phyloP scores from a whole-genome alignment of 2,329 filamentous ascomycete genomes.

The Cordyceps sp. region DNA sequence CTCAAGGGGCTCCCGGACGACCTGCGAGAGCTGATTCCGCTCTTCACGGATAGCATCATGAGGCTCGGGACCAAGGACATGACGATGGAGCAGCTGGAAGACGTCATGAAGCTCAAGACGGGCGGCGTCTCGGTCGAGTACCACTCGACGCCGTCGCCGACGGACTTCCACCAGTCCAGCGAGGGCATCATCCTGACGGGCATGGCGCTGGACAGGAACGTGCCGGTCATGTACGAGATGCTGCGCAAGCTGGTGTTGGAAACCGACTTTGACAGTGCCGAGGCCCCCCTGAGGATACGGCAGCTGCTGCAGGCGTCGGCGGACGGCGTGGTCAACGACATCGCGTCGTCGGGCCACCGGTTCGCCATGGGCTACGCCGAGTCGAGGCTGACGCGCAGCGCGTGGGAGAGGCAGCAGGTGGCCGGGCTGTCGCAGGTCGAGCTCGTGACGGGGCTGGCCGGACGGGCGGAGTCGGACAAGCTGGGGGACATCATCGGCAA shows the following conservation, averaged over 20 bases:
- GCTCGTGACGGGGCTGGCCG: slow-evolving; percentile 63
- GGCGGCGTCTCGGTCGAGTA: slow-evolving; percentile 78
- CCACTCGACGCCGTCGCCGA: slow-evolving; percentile 64
- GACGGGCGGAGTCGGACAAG: slow-evolving; percentile 50
- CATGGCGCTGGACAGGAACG: slow-evolving; percentile 76
- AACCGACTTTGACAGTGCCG: slow-evolving; percentile 75
- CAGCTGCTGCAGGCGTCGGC: slow-evolving; percentile 76
- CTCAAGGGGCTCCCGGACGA: slow-evolving; percentile 71
- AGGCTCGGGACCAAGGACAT: slow-evolving; percentile 75
- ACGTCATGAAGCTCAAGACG: slow-evolving; percentile 89
- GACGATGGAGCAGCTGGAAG: slow-evolving; percentile 89
- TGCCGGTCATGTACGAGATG: slow-evolving; percentile 81
- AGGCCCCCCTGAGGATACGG: slow-evolving; percentile 66
- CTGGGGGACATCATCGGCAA: slow-evolving; percentile 64
- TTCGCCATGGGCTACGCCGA: slow-evolving; percentile 77
- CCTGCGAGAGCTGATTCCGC: slow-evolving; percentile 64
- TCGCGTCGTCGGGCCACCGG: slow-evolving; percentile 77
- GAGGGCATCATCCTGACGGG: slow-evolving; percentile 78
- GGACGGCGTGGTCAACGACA: slow-evolving; percentile 79
- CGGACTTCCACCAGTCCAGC: slow-evolving; percentile 49
- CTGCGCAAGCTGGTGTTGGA: slow-evolving; percentile 66
- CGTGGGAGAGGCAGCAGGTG: slow-evolving; percentile 67
- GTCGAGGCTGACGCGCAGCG: slow-evolving; percentile 56
- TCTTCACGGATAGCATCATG: slow-evolving; percentile 89
- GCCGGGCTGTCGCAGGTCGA: slow-evolving; percentile 81